Evolutionary conservation across 345 rosid genomes (phyloP).

Genomic region (Carallia pectinifolia): DNA sequence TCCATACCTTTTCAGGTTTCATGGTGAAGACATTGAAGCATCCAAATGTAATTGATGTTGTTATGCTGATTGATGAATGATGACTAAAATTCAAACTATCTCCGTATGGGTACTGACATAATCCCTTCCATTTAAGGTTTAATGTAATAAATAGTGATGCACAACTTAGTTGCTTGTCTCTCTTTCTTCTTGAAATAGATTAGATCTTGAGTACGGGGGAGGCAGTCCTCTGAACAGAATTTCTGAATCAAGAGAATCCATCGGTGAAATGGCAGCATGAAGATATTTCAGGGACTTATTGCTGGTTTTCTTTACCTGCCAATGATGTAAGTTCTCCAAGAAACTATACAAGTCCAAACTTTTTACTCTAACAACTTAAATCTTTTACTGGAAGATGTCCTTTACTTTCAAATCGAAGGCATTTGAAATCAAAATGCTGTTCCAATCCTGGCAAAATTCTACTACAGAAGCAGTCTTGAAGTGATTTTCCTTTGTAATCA

Average conservation of each 20-base stretch:
- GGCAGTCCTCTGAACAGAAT: not conserved
- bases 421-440: too few relatives aligned
- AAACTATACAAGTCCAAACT: too few relatives aligned
- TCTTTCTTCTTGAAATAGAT: not conserved
- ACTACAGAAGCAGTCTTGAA: too few relatives aligned
- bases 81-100: conserved; percentile 9
- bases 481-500: too few relatives aligned
- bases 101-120: conserved; percentile 13
- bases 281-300: not conserved
- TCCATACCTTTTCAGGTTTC: conserved; percentile 8
- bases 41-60: conserved; percentile 9
- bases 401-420: too few relatives aligned
- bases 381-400: too few relatives aligned
- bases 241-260: not conserved
- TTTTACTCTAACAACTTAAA: too few relatives aligned
- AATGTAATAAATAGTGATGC: not conserved
- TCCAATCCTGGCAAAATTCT: too few relatives aligned
- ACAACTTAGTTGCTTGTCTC: not conserved
- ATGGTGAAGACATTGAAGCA: conserved; percentile 21
- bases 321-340: not conserved
- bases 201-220: not conserved
- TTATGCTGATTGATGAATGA: conserved; percentile 20
- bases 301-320: not conserved
- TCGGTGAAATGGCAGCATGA: not conserved
- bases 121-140: not conserved